Conservation (phyloP, 805 yeast genomes). For the Metschnikowia vanudenii region DNA sequence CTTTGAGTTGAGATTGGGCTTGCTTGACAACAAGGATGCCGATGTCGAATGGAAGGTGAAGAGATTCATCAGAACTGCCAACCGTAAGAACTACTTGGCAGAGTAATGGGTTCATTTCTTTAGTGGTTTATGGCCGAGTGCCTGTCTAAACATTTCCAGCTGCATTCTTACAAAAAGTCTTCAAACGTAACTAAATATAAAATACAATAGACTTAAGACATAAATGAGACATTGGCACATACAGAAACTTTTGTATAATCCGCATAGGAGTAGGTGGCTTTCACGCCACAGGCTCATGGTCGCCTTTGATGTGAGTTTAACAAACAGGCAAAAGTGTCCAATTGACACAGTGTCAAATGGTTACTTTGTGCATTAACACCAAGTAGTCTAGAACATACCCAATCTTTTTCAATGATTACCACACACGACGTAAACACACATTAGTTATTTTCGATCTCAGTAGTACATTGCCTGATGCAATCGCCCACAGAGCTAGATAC, state of each 20-base stretch:
- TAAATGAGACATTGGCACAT: slow-evolving; percentile 2
- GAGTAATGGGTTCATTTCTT: slow-evolving; percentile 11
- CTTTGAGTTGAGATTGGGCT: slow-evolving; percentile 84
- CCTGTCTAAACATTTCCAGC: neutral
- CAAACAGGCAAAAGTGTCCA: too few species aligned
- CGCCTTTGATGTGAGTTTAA: neutral
- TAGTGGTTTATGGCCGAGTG: neutral
- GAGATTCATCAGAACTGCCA: slow-evolving; percentile 92
- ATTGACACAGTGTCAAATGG: too few species aligned
- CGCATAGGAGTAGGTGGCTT: neutral
- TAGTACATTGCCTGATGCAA: slow-evolving; percentile 38
- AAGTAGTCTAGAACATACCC: too few species aligned
- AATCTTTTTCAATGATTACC: too few species aligned
- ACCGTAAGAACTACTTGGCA: slow-evolving; percentile 84
- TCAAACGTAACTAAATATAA: slow-evolving; percentile 7
- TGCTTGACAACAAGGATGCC: slow-evolving; percentile 92
- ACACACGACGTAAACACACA: neutral
- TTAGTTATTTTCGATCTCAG: slow-evolving; percentile 34
- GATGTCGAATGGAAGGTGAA: slow-evolving; percentile 97
- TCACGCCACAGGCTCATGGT: neutral
- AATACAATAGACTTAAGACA: slow-evolving; percentile 7
- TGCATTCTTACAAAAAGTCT: neutral
- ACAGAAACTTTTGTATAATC: neutral
- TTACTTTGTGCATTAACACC: too few species aligned
- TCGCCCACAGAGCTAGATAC: slow-evolving; percentile 40